Evolutionary conservation across 2,329 filamentous ascomycete species (phyloP).

Genomic region (Fusarium sp.): DNA sequence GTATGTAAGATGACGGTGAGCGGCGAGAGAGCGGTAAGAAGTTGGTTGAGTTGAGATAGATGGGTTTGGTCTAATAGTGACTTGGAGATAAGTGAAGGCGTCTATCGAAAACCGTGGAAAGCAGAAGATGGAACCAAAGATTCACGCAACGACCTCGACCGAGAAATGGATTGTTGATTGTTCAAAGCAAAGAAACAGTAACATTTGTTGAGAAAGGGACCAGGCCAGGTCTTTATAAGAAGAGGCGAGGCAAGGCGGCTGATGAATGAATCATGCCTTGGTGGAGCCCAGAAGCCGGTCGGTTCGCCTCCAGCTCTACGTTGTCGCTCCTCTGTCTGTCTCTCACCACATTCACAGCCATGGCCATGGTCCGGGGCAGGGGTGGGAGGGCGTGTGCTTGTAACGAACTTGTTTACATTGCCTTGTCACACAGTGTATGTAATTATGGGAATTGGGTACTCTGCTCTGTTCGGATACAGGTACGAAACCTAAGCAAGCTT

Average conservation of each 20-base stretch:
- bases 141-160: conserved; percentile 34
- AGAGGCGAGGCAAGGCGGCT: conserved; percentile 41
- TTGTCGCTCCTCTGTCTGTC: conserved; percentile 5
- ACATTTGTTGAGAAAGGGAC: conserved; percentile 13
- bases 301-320: conserved; percentile 44
- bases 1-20: conserved; percentile 15
- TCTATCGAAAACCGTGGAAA: conserved; percentile 24
- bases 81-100: conserved; percentile 29
- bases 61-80: conserved; percentile 4
- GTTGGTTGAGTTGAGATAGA: conserved; percentile 1
- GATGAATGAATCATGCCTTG: conserved; percentile 49
- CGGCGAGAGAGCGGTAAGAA: conserved; percentile 19
- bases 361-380: conserved; percentile 14
- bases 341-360: conserved; percentile 33
- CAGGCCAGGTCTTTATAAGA: conserved; percentile 42
- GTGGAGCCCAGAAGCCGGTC: conserved; percentile 43
- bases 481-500: conserved; percentile 24
- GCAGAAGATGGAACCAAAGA: conserved; percentile 28
- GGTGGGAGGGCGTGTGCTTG: conserved; percentile 28
- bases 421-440: conserved; percentile 35
- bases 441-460: conserved; percentile 18
- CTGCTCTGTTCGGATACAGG: conserved; percentile 13
- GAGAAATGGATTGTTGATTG: conserved; percentile 23
- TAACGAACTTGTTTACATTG: conserved; percentile 23
- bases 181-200: conserved; percentile 16